These are phyloP conservation scores for Chionographis japonica DNA, from an alignment of 106 monocot species.

Conservation along the genomic window DNA sequence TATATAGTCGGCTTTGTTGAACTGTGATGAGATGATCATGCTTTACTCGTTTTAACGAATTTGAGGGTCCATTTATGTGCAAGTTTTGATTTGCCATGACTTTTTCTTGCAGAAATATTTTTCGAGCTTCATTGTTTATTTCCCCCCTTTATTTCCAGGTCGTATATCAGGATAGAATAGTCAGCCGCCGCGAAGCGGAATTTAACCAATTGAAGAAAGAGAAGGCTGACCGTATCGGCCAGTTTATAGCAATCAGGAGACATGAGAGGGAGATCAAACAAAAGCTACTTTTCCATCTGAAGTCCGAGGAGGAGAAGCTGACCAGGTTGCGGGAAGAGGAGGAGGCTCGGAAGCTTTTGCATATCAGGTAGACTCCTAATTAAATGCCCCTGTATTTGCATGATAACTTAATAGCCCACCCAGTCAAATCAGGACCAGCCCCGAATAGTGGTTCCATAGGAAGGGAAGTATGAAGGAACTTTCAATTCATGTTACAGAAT, in stretches of 20 bases:
- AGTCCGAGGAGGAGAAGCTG: slow-evolving; percentile 71
- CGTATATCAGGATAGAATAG: slow-evolving; percentile 52
- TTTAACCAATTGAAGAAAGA: slow-evolving; percentile 54
- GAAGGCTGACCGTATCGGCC: slow-evolving; percentile 49
- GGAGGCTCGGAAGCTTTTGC: slow-evolving; percentile 53
- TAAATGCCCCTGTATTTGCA: too few species aligned
- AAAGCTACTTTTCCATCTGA: slow-evolving; percentile 71
- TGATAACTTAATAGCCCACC: too few species aligned
- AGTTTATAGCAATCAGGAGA: slow-evolving; percentile 37
- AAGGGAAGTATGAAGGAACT: too few species aligned
- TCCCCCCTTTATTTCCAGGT: slow-evolving; percentile 25
- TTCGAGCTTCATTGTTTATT: background rate
- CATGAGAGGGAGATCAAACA: slow-evolving; percentile 57
- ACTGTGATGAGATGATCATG: too few species aligned
- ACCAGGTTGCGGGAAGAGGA: slow-evolving; percentile 72
- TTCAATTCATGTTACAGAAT: too few species aligned
- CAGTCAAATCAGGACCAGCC: too few species aligned
- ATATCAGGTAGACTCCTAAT: background rate
- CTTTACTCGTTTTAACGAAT: too few species aligned
- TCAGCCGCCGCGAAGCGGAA: slow-evolving; percentile 53
- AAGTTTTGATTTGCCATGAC: too few species aligned
- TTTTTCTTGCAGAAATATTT: background rate
- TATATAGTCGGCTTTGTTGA: too few species aligned
- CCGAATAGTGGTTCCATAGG: too few species aligned
- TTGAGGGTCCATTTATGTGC: too few species aligned